phyloP scores from a whole-genome alignment of 352 stramenopile species.

The Pythium rhizo-oryzae region DNA sequence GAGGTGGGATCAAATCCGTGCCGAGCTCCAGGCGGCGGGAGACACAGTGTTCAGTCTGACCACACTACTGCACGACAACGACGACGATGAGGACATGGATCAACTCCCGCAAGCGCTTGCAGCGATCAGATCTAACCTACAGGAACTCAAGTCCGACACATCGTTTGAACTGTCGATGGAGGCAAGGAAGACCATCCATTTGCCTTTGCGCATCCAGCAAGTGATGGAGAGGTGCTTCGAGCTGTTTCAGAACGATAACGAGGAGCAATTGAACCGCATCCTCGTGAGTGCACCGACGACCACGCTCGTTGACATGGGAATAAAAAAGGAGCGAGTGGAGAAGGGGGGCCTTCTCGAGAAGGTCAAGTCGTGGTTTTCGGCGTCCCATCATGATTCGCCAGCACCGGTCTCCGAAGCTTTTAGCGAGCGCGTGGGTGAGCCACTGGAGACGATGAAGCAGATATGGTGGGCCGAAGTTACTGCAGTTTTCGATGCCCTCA shows the following conservation, averaged over 20 bases:
- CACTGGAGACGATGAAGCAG: background rate
- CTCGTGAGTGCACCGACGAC: background rate
- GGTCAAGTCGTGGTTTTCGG: constrained; percentile 5
- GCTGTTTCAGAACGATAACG: background rate
- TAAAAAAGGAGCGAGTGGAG: background rate
- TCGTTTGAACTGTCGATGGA: background rate
- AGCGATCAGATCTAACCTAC: no score
- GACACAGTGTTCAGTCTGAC: constrained; percentile 4
- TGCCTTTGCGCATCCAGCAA: background rate
- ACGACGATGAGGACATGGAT: no score
- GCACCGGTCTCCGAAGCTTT: background rate
- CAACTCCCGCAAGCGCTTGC: no score
- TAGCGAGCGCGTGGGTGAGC: background rate
- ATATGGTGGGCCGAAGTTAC: background rate
- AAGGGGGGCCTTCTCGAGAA: background rate
- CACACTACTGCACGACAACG: background rate
- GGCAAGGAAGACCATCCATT: background rate
- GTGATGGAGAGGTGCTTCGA: constrained; percentile 4
- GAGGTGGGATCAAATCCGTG: no score
- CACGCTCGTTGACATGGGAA: background rate
- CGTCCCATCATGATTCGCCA: no score
- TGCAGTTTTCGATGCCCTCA: background rate
- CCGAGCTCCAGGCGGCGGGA: constrained; percentile 1
- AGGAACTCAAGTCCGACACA: background rate
- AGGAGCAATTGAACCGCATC: background rate